Conservation (phyloP, 1,139 yeast species). For the Wickerhamomyces sp. region DNA sequence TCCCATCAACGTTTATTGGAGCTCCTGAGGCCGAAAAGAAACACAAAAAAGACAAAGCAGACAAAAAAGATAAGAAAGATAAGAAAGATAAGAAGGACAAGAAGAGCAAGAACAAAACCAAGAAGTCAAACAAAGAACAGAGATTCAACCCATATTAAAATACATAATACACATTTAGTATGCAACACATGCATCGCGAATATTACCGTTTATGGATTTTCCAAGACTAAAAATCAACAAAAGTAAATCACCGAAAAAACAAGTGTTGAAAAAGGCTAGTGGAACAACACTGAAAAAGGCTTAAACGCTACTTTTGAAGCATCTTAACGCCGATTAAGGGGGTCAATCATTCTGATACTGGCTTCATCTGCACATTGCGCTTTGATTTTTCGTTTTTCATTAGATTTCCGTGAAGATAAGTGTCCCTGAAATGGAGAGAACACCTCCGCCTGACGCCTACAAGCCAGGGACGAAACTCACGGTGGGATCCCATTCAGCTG, state of each 20-base stretch:
- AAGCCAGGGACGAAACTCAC: conserved; percentile 55
- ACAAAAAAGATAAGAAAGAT: conserved; percentile 13
- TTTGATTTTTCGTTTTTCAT: background rate
- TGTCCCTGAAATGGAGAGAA: conserved; percentile 17
- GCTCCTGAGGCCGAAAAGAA: conserved; percentile 16
- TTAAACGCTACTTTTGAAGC: too few relatives aligned
- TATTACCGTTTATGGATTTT: background rate
- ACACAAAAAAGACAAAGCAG: conserved; percentile 19
- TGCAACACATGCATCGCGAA: background rate
- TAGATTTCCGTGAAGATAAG: too few relatives aligned
- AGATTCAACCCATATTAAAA: conserved; percentile 52
- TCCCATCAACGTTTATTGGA: conserved; percentile 26
- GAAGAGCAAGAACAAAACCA: conserved; percentile 13
- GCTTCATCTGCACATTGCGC: too few relatives aligned
- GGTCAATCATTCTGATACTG: too few relatives aligned
- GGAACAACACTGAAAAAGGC: too few relatives aligned
- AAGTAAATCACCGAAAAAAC: too few relatives aligned
- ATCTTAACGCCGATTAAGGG: too few relatives aligned
- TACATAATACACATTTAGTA: background rate
- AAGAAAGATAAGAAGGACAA: conserved; percentile 24
- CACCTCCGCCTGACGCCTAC: conserved; percentile 49
- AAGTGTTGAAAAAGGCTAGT: too few relatives aligned
- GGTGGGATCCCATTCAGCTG: conserved; percentile 61
- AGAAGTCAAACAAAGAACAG: conserved; percentile 32
- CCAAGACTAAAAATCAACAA: too few relatives aligned